A percentile compares a stretch with the other conserved stretches of the same genome.
phyloP scores from a whole-genome alignment of 345 rosid genomes.

The Excoecaria agallocha region DNA sequence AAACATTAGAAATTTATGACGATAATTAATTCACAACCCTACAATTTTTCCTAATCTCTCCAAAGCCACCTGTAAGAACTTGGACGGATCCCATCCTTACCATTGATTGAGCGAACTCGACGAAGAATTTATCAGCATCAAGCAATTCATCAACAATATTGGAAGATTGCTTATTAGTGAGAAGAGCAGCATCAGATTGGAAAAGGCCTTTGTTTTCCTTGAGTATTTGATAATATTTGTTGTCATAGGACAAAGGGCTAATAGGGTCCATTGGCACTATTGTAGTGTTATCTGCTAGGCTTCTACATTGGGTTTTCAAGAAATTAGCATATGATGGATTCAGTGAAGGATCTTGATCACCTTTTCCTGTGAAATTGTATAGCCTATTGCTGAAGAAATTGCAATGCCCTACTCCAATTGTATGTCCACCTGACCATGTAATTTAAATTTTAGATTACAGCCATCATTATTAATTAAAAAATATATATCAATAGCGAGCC shows the following conservation, averaged over 20 bases:
- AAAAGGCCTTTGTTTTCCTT: conserved; percentile 47
- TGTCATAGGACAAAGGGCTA: conserved; percentile 44
- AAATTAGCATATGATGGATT: conserved; percentile 35
- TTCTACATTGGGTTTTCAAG: conserved; percentile 45
- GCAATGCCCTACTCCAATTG: conserved; percentile 58
- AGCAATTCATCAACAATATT: conserved; percentile 12
- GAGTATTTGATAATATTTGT: conserved; percentile 37
- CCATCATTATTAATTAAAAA: too few species aligned
- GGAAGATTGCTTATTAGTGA: conserved; percentile 25
- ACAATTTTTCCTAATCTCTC: conserved; percentile 60
- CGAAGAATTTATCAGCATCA: conserved; percentile 32
- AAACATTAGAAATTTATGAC: background rate
- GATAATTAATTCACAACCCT: conserved; percentile 27
- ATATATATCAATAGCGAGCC: too few species aligned
- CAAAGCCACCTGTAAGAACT: conserved; percentile 40
- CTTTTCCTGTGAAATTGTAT: conserved; percentile 66
- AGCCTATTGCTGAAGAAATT: conserved; percentile 48
- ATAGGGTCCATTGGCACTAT: conserved; percentile 54
- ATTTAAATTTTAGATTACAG: background rate
- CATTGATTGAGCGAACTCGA: conserved; percentile 57
- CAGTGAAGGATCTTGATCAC: conserved; percentile 57
- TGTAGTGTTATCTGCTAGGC: conserved; percentile 31
- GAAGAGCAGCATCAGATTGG: conserved; percentile 63
- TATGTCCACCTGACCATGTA: conserved; percentile 49
- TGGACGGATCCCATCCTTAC: conserved; percentile 47